phyloP scores from a whole-genome alignment of 1,139 yeast genomes.

The Blastobotrys niveus region DNA sequence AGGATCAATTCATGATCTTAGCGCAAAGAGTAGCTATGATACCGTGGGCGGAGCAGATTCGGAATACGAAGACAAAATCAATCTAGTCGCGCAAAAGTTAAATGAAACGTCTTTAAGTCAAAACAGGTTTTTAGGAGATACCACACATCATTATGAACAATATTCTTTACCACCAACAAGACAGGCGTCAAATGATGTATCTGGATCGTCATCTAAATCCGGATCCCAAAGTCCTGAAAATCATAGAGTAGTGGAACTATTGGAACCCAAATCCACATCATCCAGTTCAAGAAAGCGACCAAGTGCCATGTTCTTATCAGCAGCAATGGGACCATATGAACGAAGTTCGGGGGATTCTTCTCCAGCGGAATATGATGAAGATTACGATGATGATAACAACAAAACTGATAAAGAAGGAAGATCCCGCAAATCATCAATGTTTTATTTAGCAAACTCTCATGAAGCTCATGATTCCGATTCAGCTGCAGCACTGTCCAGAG shows the following conservation, averaged over 20 bases:
- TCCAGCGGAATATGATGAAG: constrained; percentile 1
- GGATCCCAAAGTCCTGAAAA: constrained; percentile 6
- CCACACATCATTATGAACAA: constrained; percentile 31
- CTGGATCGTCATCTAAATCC: constrained; percentile 4
- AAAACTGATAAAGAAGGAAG: constrained; percentile 5
- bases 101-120: constrained; percentile 24
- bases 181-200: constrained; percentile 21
- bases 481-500: constrained; percentile 20
- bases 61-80: constrained; percentile 3
- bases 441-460: constrained; percentile 12
- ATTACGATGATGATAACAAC: constrained; percentile 1
- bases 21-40: constrained; percentile 2
- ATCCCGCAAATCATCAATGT: too few species aligned
- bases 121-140: constrained; percentile 28
- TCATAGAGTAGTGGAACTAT: not conserved
- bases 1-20: not conserved
- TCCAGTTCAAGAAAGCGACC: constrained; percentile 12
- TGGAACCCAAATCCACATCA: constrained; percentile 2
- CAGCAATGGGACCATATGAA: constrained; percentile 8
- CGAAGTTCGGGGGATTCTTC: constrained; percentile 5
- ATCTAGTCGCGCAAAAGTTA: constrained; percentile 11
- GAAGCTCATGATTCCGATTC: constrained; percentile 3
- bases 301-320: constrained; percentile 15
- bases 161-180: constrained; percentile 33
- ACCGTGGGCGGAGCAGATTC: not conserved